phyloP scores from a whole-genome alignment of 2,329 filamentous ascomycete species.

The Aspergillus fumigatiaffinis region DNA sequence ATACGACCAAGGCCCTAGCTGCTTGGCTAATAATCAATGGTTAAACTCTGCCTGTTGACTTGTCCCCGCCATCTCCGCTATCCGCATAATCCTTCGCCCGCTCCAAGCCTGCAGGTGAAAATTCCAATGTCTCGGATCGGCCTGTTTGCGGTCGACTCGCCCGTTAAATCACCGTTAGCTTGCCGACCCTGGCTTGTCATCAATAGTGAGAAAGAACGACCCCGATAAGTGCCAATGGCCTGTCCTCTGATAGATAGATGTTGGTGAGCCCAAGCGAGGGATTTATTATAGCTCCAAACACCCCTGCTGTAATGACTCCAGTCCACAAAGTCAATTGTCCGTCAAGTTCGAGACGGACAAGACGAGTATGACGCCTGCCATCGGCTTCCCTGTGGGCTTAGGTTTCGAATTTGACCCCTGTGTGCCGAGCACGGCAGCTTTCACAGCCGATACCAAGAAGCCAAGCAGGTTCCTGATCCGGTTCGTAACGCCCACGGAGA shows the following conservation, averaged over 20 bases:
- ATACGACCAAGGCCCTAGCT: neutral
- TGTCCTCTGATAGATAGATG: neutral
- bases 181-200: neutral
- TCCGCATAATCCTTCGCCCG: neutral
- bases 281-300: neutral
- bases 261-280: neutral
- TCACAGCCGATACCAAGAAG: neutral
- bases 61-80: neutral
- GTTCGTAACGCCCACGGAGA: neutral
- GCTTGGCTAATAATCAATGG: neutral
- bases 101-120: neutral
- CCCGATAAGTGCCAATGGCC: no score
- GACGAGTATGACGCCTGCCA: neutral
- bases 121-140: neutral
- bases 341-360: no score
- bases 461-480: neutral
- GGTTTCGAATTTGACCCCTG: neutral
- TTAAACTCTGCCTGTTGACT: neutral
- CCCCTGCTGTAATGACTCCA: no score
- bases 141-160: neutral
- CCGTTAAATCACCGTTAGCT: neutral
- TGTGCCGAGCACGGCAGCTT: neutral
- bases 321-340: no score
- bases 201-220: neutral
- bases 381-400: neutral